Percentiles rank a stretch among this genome's conserved stretches.
These are phyloP conservation scores for Rutstroemia sp. DNA, from an alignment of 2,329 filamentous ascomycete genomes.

Conservation along the genomic window DNA sequence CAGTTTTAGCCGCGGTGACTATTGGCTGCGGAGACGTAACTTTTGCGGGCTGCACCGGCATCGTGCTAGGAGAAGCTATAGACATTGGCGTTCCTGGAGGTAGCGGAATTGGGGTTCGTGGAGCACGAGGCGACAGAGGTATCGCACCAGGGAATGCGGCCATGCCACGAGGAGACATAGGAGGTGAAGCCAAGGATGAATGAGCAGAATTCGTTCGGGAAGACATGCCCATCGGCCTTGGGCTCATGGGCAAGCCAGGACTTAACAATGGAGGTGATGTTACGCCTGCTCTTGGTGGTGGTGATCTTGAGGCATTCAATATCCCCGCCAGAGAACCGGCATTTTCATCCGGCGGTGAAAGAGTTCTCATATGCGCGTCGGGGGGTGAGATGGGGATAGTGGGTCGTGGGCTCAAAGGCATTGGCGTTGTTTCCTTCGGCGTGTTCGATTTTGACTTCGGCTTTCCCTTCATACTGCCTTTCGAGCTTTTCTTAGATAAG, in stretches of 20 bases:
- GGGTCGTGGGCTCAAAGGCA: constrained; percentile 34
- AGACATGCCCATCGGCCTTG: constrained; percentile 51
- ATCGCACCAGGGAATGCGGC: constrained; percentile 38
- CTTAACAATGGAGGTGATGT: constrained; percentile 44
- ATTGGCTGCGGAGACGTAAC: constrained; percentile 37
- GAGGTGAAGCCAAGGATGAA: constrained; percentile 51
- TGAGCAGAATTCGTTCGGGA: constrained; percentile 39
- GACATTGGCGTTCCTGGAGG: constrained; percentile 62
- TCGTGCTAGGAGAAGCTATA: constrained; percentile 41
- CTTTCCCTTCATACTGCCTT: constrained; percentile 35
- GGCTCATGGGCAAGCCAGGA: constrained; percentile 52
- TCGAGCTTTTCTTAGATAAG: constrained; percentile 65
- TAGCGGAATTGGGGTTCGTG: constrained; percentile 65
- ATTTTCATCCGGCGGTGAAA: constrained; percentile 29
- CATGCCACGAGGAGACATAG: constrained; percentile 55
- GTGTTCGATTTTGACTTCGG: constrained; percentile 33
- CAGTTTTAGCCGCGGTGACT: constrained; percentile 32
- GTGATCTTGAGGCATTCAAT: constrained; percentile 31
- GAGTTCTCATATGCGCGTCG: constrained; percentile 26
- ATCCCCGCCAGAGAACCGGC: constrained; percentile 47
- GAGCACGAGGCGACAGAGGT: constrained; percentile 64
- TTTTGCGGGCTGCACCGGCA: constrained; percentile 27
- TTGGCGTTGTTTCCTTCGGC: constrained; percentile 33
- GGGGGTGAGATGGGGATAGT: constrained; percentile 28
- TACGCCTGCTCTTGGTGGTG: constrained; percentile 14